Conservation (phyloP, 305 asterid genomes). For the Solanum hybrid region DNA sequence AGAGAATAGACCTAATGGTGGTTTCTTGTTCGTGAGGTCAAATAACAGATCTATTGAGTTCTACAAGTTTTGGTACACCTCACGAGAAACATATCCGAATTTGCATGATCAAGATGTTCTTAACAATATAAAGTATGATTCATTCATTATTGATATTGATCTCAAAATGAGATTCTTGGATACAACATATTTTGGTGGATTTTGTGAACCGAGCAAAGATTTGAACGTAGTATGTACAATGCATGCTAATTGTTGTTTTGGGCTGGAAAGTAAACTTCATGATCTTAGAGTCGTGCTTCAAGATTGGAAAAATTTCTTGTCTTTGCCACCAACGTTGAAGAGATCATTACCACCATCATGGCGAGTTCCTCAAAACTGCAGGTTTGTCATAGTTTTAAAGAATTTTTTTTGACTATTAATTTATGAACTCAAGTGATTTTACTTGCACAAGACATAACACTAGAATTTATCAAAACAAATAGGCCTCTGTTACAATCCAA, state of each 20-base stretch:
- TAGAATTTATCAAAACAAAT: not conserved
- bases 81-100: slow-evolving; percentile 8
- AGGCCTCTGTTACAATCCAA: not conserved
- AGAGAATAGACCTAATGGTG: slow-evolving; percentile 14
- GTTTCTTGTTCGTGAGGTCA: slow-evolving; percentile 9
- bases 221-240: slow-evolving; percentile 10
- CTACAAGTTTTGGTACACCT: slow-evolving; percentile 15
- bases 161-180: slow-evolving; percentile 16
- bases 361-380: slow-evolving; percentile 8
- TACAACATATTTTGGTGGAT: slow-evolving; percentile 16
- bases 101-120: slow-evolving; percentile 22
- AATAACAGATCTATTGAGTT: slow-evolving; percentile 10
- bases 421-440: not conserved
- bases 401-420: not conserved
- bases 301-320: slow-evolving; percentile 14
- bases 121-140: slow-evolving; percentile 10
- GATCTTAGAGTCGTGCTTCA: slow-evolving; percentile 14
- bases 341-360: not conserved
- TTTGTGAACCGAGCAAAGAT: slow-evolving; percentile 16
- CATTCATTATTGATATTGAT: slow-evolving; percentile 2
- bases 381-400: not conserved
- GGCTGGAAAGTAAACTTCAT: slow-evolving; percentile 17
- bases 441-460: not conserved
- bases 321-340: not conserved
- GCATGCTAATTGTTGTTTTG: slow-evolving; percentile 22